Evolutionary conservation across 2,329 filamentous ascomycete species (phyloP).

Genomic region (Beauveria scarabaeidicola): DNA sequence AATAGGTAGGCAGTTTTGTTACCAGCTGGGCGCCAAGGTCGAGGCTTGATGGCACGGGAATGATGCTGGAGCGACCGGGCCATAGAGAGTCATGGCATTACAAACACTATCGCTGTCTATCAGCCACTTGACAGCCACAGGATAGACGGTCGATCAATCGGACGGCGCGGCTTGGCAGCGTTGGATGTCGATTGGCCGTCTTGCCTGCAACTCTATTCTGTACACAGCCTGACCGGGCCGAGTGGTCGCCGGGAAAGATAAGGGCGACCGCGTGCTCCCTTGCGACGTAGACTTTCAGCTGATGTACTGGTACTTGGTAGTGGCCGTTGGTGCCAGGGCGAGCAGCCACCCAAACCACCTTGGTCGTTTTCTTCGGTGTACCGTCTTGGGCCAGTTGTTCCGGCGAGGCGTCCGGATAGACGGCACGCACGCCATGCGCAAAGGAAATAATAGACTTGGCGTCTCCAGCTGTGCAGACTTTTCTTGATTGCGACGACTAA

Average conservation of each 20-base stretch:
- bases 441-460: constrained; percentile 2
- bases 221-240: too few relatives aligned
- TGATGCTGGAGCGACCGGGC: not conserved
- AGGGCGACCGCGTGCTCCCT: too few relatives aligned
- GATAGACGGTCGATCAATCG: not conserved
- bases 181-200: not conserved
- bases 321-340: not conserved
- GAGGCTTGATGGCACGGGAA: not conserved
- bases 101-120: not conserved
- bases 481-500: not conserved
- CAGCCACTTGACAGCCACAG: not conserved
- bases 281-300: not conserved
- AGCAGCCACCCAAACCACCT: not conserved
- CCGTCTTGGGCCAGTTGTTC: not conserved
- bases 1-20: not conserved
- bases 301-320: not conserved
- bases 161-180: not conserved
- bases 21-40: constrained; percentile 6
- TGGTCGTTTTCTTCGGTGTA: not conserved
- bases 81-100: not conserved
- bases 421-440: not conserved
- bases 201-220: not conserved
- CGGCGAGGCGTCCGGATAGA: constrained; percentile 1
- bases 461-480: not conserved
- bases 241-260: not conserved